Evolutionary conservation across 2,329 filamentous ascomycete species (phyloP), one percentile per base, ranked within the genome.

Genomic region (Xylariales sp.): DNA sequence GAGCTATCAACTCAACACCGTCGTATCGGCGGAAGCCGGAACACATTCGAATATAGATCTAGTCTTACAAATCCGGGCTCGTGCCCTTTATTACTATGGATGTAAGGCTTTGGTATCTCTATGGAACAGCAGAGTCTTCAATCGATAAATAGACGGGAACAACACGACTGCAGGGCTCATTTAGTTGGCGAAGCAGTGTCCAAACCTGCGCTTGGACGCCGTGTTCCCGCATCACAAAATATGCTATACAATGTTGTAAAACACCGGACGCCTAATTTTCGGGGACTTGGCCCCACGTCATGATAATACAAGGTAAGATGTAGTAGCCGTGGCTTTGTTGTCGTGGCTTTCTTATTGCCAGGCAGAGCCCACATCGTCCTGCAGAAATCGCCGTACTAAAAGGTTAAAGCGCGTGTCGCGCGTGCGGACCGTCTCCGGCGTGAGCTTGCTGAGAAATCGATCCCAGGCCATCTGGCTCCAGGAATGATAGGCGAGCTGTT

Each of bases 391-490:
- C 76, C 79, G 67, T 23, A 81, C 73, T 39, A 81, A 59, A 6
- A 81, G 72, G 62, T 81, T 81, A 64, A 81, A 81, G 16, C 80
- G 75, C 56, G 80, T 81, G 54, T 80, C 74, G 39, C 69, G 71
- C 9, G 59, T 73, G 58, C 74, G 75, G n/a, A 81, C 75, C 4
- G 72, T 64, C 45, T 77, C 75, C 1, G 78, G 78, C 0, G 76
- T 80, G 53, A 81, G 70, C 46, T 73, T 65, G 59, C 75, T 75
- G 5, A 81, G 72, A 62, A 79, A 77, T 9, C 75, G 69, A 45
- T 77, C 73, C 75, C 76, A 79, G 0, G 80, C 76, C 74, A 80
- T 78, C 73, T 81, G 79, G 49, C 76, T 78, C 80, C 80, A 81
- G 12, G 77, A 75, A 63, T 81, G 79, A 62, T 80, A 81, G 5